These are phyloP conservation scores for Aquilaria agallochum DNA, from an alignment of 441 rosid species.

Conservation along the genomic window DNA sequence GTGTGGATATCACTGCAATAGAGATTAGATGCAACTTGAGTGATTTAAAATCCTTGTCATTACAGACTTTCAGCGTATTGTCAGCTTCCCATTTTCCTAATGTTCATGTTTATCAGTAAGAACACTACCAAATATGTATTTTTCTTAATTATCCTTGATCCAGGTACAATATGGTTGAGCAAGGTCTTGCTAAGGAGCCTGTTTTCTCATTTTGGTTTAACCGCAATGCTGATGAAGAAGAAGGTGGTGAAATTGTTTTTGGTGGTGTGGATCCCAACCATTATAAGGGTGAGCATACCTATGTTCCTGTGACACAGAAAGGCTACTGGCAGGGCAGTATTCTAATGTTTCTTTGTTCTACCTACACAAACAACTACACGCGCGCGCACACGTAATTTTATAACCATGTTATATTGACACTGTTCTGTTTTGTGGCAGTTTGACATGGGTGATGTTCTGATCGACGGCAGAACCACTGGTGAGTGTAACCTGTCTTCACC, in stretches of 20 bases:
- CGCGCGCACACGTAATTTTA: too few relatives aligned
- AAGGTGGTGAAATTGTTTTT: slow-evolving; percentile 80
- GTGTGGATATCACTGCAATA: too few relatives aligned
- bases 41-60: too few relatives aligned
- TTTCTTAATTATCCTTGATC: slow-evolving; percentile 3
- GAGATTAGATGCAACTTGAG: too few relatives aligned
- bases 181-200: slow-evolving; percentile 62
- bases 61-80: too few relatives aligned
- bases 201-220: slow-evolving; percentile 88
- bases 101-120: neutral
- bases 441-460: slow-evolving; percentile 78
- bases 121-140: neutral
- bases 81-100: neutral
- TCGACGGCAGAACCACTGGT: slow-evolving; percentile 74
- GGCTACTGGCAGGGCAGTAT: slow-evolving; percentile 86
- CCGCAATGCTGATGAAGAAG: slow-evolving; percentile 59
- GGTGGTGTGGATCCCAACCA: slow-evolving; percentile 79
- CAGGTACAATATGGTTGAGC: slow-evolving; percentile 90
- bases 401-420: neutral
- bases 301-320: slow-evolving; percentile 68
- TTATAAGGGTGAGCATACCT: slow-evolving; percentile 69
- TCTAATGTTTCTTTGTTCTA: neutral
- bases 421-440: slow-evolving; percentile 40
- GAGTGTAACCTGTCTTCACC: slow-evolving; percentile 7
- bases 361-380: too few relatives aligned